Evolutionary conservation across 2,329 filamentous ascomycete genomes (phyloP).

Genomic region (Colletotrichum eremochloae): DNA sequence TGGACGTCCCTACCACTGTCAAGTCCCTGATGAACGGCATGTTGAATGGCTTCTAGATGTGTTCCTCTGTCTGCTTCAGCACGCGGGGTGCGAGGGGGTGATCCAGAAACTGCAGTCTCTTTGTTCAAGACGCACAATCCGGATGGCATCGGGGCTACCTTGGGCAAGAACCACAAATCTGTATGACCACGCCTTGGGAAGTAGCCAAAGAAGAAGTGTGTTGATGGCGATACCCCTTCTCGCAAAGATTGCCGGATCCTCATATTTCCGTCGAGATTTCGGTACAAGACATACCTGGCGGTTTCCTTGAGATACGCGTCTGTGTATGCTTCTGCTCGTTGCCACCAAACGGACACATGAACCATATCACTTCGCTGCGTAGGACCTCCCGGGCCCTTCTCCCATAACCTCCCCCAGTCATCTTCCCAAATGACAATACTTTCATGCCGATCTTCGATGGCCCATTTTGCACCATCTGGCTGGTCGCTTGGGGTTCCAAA

Average conservation of each 20-base stretch:
- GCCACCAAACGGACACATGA: slow-evolving; percentile 9
- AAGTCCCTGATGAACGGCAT: background rate
- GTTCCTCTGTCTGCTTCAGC: background rate
- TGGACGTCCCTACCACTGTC: background rate
- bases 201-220: slow-evolving; percentile 22
- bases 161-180: slow-evolving; percentile 12
- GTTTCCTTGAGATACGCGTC: background rate
- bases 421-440: slow-evolving; percentile 2
- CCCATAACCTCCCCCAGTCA: background rate
- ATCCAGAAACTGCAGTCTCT: background rate
- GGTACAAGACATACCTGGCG: slow-evolving; percentile 9
- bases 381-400: background rate
- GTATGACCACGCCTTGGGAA: slow-evolving; percentile 4
- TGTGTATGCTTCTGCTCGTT: slow-evolving; percentile 10
- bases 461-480: slow-evolving; percentile 15
- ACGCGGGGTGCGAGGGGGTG: background rate
- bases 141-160: background rate
- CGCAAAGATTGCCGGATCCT: slow-evolving; percentile 2
- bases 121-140: background rate
- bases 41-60: background rate
- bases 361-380: background rate
- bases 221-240: slow-evolving; percentile 3
- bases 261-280: slow-evolving; percentile 3
- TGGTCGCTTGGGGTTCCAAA: background rate
- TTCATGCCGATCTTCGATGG: slow-evolving; percentile 5